Base-by-base conservation (phyloP, 2,329 filamentous ascomycete genomes). In the Teratosphaeria pseudoeucalypti region DNA sequence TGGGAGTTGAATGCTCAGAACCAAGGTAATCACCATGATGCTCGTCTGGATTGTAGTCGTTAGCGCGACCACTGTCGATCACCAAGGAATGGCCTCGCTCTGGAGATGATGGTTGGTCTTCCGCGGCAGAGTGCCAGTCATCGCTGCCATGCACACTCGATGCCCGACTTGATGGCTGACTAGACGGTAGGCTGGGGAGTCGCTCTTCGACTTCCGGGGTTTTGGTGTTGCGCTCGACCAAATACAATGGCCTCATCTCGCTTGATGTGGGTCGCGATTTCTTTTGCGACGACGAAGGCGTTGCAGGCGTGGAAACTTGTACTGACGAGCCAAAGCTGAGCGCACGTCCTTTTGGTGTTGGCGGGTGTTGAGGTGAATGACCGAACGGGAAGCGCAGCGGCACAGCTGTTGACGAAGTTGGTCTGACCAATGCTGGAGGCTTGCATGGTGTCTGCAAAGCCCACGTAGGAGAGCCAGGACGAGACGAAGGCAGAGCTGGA, bases 241-340 rank as follows among this genome's bases (percentile, higher is more conserved):
- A 84, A 73, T 89, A 92, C 9, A 96, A 76, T 0, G 92, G 92
- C 65, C 88, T 86, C 67, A 92, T 86, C 69, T 94, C 90, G 58
- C 63, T 67, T 4, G 63, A 70, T 29, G 63, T 64, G 39, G 66
- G 68, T 26, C 64, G 61, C 11, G 60, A 54, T 55, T 67, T 61
- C 61, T 63, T 66, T 34, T 61, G 63, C 6, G 47, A 58, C 16
- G 63, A 67, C 16, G 57, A 43, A 16, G 69, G 65, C 34, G 69
- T 67, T 11, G 64, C 57, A 4, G 64, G 62, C 2, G 61, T 59
- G 2, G 57, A 54, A 16, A 61, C 55, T 19, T 19, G 43, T n/a
- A 61, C 29, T 14, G 66, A 59, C 23, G 65, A 67, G 56, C 66
- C 64, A 61, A 73, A 69, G 55, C 70, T 73, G 16, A 62, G 62